These are phyloP conservation scores for Leptographium wingfieldii DNA, from an alignment of 2,329 filamentous ascomycete species.

Conservation along the genomic window DNA sequence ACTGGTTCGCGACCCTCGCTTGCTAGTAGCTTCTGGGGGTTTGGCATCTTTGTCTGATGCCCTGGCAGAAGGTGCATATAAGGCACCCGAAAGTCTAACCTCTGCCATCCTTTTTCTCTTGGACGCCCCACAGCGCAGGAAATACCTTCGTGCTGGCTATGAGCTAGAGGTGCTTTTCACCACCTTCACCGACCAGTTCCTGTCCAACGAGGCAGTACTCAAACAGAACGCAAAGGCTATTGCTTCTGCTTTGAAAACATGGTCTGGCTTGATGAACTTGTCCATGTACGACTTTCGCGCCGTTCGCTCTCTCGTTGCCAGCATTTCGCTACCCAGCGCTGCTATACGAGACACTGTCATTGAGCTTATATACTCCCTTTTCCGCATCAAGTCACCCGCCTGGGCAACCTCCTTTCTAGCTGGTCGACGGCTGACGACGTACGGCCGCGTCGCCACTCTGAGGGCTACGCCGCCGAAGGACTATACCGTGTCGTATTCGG, in stretches of 20 bases:
- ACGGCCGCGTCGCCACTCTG: slow-evolving; percentile 82
- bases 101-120: slow-evolving; percentile 81
- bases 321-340: slow-evolving; percentile 44
- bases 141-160: slow-evolving; percentile 74
- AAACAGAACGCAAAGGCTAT: slow-evolving; percentile 91
- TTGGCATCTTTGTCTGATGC: slow-evolving; percentile 83
- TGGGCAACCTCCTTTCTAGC: slow-evolving; percentile 96
- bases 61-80: slow-evolving; percentile 79
- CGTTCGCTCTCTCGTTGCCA: slow-evolving; percentile 63
- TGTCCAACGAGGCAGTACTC: slow-evolving; percentile 46
- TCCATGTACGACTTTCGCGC: slow-evolving; percentile 81
- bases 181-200: slow-evolving; percentile 74
- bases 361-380: slow-evolving; percentile 65
- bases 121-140: slow-evolving; percentile 68
- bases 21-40: slow-evolving; percentile 74
- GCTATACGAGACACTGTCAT: slow-evolving; percentile 62
- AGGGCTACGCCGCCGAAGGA: slow-evolving; percentile 45
- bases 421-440: slow-evolving; percentile 83
- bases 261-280: slow-evolving; percentile 81
- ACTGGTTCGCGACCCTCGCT: slow-evolving; percentile 68
- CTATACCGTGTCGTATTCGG: slow-evolving; percentile 35
- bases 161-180: slow-evolving; percentile 85
- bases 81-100: slow-evolving; percentile 79
- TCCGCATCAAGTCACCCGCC: slow-evolving; percentile 83
- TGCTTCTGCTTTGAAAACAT: slow-evolving; percentile 78